Evolutionary conservation across 2,329 filamentous ascomycete genomes (phyloP).

Genomic region (Aspergillaceae sp.): DNA sequence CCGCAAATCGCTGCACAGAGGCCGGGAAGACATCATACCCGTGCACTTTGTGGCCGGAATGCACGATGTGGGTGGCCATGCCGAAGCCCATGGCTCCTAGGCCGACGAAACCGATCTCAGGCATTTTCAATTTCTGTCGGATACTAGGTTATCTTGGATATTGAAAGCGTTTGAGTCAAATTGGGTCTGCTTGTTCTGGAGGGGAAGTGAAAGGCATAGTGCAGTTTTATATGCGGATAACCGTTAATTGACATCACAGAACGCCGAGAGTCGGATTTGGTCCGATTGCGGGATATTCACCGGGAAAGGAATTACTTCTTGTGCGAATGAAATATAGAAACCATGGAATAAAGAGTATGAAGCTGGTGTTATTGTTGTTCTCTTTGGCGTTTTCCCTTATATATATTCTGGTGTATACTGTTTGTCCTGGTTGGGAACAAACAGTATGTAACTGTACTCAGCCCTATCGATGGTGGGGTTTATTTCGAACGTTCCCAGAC

Average conservation of each 20-base stretch:
- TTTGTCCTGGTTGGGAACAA: too few relatives aligned
- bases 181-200: neutral
- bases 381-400: too few relatives aligned
- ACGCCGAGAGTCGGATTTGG: neutral
- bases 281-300: neutral
- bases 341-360: too few relatives aligned
- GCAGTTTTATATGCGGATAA: too few relatives aligned
- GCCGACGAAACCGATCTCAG: conserved; percentile 59
- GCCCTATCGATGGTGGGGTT: too few relatives aligned
- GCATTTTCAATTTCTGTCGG: conserved; percentile 19
- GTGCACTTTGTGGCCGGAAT: conserved; percentile 56
- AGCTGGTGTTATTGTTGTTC: too few relatives aligned
- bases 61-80: conserved; percentile 67
- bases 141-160: neutral
- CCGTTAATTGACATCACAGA: neutral
- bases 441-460: too few relatives aligned
- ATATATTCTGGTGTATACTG: too few relatives aligned
- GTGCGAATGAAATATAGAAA: neutral
- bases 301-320: neutral
- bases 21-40: conserved; percentile 64
- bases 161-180: neutral
- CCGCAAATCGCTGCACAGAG: conserved; percentile 56
- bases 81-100: conserved; percentile 76
- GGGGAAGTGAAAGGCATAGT: too few relatives aligned
- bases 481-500: too few relatives aligned